These are phyloP conservation scores for Wickerhamia fluorescens DNA, from an alignment of 805 yeast species.

Conservation along the genomic window DNA sequence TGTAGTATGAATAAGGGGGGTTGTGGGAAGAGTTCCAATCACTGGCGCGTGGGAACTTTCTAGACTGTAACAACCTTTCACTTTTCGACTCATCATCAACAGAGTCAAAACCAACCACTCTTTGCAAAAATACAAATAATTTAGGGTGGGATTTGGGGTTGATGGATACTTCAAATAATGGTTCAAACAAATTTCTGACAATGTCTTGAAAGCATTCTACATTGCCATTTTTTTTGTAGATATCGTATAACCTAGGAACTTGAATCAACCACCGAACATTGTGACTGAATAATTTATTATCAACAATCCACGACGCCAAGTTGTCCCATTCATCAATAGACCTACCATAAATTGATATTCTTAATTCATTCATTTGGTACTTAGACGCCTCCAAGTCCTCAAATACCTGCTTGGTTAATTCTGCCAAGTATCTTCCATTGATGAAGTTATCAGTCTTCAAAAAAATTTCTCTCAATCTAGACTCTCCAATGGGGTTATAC, in stretches of 20 bases:
- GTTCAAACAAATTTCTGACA: constrained; percentile 72
- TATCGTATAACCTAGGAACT: constrained; percentile 87
- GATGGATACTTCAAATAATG: constrained; percentile 82
- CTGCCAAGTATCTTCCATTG: constrained; percentile 84
- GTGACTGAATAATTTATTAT: constrained; percentile 83
- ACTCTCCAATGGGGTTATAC: constrained; percentile 97
- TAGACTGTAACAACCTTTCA: constrained; percentile 68
- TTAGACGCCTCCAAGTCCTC: constrained; percentile 92
- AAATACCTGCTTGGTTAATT: constrained; percentile 87
- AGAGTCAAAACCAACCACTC: constrained; percentile 96
- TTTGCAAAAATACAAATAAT: constrained; percentile 75
- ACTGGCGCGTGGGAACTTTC: constrained; percentile 78
- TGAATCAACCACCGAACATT: constrained; percentile 97
- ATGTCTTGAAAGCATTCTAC: constrained; percentile 71
- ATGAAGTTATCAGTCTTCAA: constrained; percentile 92
- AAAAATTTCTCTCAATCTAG: constrained; percentile 92
- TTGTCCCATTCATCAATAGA: constrained; percentile 90
- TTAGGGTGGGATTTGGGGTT: constrained; percentile 89
- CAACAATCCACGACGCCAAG: constrained; percentile 90
- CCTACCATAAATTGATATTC: constrained; percentile 93
- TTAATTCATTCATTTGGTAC: constrained; percentile 95
- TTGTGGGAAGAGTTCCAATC: constrained; percentile 72
- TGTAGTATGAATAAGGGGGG: constrained; percentile 96
- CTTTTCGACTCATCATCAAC: constrained; percentile 96
- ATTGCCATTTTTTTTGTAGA: constrained; percentile 71